Evolutionary conservation across 352 stramenopile species (phyloP).

Genomic region (Pythium aquatile): DNA sequence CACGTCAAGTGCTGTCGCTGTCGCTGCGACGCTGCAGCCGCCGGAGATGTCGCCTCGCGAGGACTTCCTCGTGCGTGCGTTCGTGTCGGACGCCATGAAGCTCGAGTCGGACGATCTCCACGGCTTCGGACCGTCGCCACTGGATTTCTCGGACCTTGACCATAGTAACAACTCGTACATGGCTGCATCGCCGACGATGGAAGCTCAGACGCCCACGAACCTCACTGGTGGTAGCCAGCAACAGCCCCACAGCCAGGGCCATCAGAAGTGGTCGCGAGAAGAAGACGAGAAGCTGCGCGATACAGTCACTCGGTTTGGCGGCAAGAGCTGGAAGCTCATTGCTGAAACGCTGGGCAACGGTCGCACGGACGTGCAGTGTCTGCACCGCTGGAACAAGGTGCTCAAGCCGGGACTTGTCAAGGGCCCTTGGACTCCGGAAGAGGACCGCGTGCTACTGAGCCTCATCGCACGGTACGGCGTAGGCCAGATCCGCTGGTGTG

Average conservation of each 20-base stretch:
- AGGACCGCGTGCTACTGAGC: conserved; percentile 70
- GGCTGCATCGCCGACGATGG: background rate
- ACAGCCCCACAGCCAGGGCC: conserved; percentile 12
- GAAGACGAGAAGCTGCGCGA: conserved; percentile 89
- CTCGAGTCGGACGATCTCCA: conserved; percentile 26
- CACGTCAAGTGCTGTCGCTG: background rate
- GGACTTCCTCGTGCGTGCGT: conserved; percentile 70
- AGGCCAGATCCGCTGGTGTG: conserved; percentile 89
- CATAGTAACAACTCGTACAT: background rate
- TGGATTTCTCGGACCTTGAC: background rate
- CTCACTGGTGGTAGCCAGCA: conserved; percentile 16
- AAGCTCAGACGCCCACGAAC: background rate
- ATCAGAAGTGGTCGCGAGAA: conserved; percentile 85
- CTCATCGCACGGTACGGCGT: conserved; percentile 82
- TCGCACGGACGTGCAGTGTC: conserved; percentile 91
- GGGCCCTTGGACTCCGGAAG: conserved; percentile 86
- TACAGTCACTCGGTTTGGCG: conserved; percentile 87
- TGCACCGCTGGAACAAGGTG: conserved; percentile 97
- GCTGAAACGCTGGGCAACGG: conserved; percentile 86
- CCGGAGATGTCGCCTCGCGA: conserved; percentile 62
- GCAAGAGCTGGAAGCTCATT: conserved; percentile 96
- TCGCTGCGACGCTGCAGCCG: conserved; percentile 24
- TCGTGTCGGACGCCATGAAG: conserved; percentile 57
- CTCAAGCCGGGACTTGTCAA: conserved; percentile 89
- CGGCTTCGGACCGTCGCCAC: background rate